Evolutionary conservation across 192 early-diverging fungal genomes (phyloP).

Genomic region (Powellomyces hirtus): DNA sequence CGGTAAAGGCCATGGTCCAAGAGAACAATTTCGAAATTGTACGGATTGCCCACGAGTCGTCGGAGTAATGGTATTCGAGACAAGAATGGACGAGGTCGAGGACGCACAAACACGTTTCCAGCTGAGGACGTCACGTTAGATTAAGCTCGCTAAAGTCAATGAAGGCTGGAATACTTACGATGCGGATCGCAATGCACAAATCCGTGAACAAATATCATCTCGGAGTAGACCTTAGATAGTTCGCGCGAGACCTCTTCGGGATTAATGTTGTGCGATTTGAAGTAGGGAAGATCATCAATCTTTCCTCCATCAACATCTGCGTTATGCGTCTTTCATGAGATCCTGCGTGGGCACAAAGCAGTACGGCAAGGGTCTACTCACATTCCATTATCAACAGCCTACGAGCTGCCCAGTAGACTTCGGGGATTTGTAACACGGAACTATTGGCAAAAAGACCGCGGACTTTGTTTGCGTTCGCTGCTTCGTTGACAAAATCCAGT

Average conservation of each 20-base stretch:
- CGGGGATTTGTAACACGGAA: slow-evolving; percentile 66
- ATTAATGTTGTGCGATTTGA: slow-evolving; percentile 70
- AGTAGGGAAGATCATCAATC: slow-evolving; percentile 74
- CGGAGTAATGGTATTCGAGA: slow-evolving; percentile 29
- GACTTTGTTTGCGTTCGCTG: slow-evolving; percentile 70
- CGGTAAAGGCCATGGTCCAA: slow-evolving; percentile 88
- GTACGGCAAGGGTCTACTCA: too few species aligned
- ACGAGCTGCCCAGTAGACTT: slow-evolving; percentile 70
- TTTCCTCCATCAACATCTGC: slow-evolving; percentile 48
- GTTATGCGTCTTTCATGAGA: too few species aligned
- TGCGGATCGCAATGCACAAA: slow-evolving; percentile 90
- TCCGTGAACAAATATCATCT: slow-evolving; percentile 86
- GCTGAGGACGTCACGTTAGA: too few species aligned
- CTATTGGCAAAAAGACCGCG: slow-evolving; percentile 29
- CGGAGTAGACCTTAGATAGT: slow-evolving; percentile 71
- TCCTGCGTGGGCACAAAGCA: too few species aligned
- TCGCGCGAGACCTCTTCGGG: slow-evolving; percentile 72
- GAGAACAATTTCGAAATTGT: slow-evolving; percentile 86
- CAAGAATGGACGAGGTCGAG: slow-evolving; percentile 15
- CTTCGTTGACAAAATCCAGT: slow-evolving; percentile 82
- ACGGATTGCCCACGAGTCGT: neutral
- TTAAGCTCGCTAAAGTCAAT: too few species aligned
- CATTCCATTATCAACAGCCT: slow-evolving; percentile 90
- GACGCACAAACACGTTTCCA: slow-evolving; percentile 68
- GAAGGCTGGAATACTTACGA: too few species aligned